Evolutionary conservation across 331 rosid genomes (phyloP).

Genomic region (Quercus phellos): DNA sequence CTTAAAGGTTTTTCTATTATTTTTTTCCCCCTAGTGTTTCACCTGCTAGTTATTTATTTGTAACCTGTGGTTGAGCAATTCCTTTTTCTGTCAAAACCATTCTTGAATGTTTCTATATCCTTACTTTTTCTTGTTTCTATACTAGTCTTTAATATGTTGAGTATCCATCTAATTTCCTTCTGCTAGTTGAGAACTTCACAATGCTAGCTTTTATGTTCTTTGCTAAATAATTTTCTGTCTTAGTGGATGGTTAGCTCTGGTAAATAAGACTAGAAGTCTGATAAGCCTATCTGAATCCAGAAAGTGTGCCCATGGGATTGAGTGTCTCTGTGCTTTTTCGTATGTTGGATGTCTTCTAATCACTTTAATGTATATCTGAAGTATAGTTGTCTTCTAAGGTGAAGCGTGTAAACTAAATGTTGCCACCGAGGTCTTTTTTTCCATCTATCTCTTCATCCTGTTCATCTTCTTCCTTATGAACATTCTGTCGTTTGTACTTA

Average conservation of each 20-base stretch:
- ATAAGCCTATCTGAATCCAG: too few species aligned
- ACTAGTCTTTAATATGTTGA: not conserved
- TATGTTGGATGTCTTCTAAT: not conserved
- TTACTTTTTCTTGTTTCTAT: not conserved
- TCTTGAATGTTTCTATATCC: not conserved
- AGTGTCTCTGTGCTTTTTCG: not conserved
- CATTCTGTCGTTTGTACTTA: not conserved
- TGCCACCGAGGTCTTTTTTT: not conserved
- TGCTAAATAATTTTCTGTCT: not conserved
- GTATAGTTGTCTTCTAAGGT: not conserved
- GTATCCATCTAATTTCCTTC: not conserved
- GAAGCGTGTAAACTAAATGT: not conserved
- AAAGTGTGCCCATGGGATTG: too few species aligned
- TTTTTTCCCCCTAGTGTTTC: not conserved
- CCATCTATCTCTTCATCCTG: not conserved
- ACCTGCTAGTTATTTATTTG: not conserved
- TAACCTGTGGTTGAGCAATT: not conserved
- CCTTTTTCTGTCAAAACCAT: not conserved
- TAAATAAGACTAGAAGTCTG: too few species aligned
- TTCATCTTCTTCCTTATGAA: not conserved
- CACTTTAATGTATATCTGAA: not conserved
- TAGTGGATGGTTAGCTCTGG: too few species aligned
- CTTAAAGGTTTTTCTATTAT: not conserved
- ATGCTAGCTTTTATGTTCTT: not conserved
- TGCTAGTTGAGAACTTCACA: not conserved